A percentile compares a stretch with the other conserved stretches of the same genome.
These are phyloP conservation scores for Ambrosiella cleistominuta DNA, from an alignment of 2,329 filamentous ascomycete genomes.

Conservation along the genomic window DNA sequence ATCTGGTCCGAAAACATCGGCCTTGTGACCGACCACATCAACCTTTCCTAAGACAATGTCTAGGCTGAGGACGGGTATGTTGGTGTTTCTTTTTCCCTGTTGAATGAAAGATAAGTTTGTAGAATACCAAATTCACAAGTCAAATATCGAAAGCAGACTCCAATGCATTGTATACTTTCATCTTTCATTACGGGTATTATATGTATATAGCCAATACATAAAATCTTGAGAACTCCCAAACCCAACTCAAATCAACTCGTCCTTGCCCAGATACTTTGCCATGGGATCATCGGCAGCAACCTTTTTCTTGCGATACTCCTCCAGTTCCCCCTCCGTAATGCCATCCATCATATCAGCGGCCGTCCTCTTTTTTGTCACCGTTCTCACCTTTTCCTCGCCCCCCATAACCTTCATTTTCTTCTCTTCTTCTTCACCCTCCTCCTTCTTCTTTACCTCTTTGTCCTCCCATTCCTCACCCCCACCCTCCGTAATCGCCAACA, in stretches of 20 bases:
- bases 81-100: too few relatives aligned
- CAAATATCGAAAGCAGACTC: too few relatives aligned
- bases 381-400: slow-evolving; percentile 18
- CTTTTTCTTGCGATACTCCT: slow-evolving; percentile 64
- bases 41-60: too few relatives aligned
- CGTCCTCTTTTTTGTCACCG: slow-evolving; percentile 42
- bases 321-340: slow-evolving; percentile 68
- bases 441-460: slow-evolving; percentile 16
- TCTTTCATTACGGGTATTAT: neutral
- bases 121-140: too few relatives aligned
- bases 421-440: slow-evolving; percentile 15
- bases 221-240: neutral
- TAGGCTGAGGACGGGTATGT: too few relatives aligned
- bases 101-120: too few relatives aligned
- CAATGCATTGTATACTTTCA: too few relatives aligned
- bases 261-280: slow-evolving; percentile 61
- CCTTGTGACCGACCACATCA: too few relatives aligned
- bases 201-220: neutral
- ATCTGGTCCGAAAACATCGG: too few relatives aligned
- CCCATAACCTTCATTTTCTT: slow-evolving; percentile 17
- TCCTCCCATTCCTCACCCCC: slow-evolving; percentile 17
- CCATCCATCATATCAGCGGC: slow-evolving; percentile 63
- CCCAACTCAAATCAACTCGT: slow-evolving; percentile 34
- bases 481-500: slow-evolving; percentile 21
- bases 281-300: slow-evolving; percentile 68